Evolutionary conservation across 169 alveolate species (phyloP).

Genomic region (Plasmodium knowlesi): DNA sequence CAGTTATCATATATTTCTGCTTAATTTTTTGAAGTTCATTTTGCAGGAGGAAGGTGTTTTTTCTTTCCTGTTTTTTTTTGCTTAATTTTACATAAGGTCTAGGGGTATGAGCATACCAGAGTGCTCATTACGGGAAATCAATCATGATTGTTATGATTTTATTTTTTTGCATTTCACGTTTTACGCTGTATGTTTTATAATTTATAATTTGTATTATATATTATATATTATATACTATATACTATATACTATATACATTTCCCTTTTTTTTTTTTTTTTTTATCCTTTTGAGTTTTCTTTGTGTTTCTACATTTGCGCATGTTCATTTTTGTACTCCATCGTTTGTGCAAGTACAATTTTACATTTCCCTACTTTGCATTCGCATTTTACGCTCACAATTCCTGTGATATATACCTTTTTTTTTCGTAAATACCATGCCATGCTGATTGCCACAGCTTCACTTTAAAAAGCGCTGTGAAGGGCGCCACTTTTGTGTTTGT

Average conservation of each 20-base stretch:
- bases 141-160: background rate
- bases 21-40: background rate
- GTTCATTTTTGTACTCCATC: background rate
- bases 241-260: background rate
- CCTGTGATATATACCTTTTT: background rate
- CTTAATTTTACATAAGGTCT: background rate
- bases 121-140: background rate
- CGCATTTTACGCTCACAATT: background rate
- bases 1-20: background rate
- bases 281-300: background rate
- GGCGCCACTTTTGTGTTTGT: background rate
- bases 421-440: background rate
- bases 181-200: background rate
- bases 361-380: background rate
- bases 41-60: background rate
- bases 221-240: background rate
- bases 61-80: background rate
- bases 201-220: background rate
- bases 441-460: background rate
- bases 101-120: background rate
- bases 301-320: slow-evolving; percentile 1
- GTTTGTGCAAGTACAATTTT: background rate
- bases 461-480: background rate
- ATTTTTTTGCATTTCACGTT: background rate
- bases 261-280: background rate